A percentile compares a stretch with the other conserved stretches of the same genome.
Evolutionary conservation across 1,284 basidiomycete species (phyloP).

Genomic region (Sporisorium exsertum): DNA sequence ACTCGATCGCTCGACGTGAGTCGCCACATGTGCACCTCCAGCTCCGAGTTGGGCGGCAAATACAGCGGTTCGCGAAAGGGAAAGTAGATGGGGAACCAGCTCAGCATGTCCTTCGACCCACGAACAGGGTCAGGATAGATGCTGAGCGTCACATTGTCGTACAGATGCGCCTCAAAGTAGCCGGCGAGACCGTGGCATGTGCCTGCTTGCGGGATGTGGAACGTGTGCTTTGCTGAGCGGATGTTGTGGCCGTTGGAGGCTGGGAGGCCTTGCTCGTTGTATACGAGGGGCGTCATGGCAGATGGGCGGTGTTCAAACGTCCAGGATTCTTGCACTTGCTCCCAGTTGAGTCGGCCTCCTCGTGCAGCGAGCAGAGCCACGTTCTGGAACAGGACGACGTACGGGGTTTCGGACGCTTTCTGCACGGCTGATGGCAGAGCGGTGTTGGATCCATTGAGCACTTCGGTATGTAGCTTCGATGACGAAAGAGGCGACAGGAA

Average conservation of each 20-base stretch:
- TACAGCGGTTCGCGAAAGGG: conserved; percentile 87
- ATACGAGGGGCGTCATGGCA: conserved; percentile 49
- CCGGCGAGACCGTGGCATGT: conserved; percentile 97
- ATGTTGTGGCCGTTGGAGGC: conserved; percentile 71
- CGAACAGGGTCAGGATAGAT: conserved; percentile 88
- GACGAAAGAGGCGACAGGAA: conserved; percentile 93
- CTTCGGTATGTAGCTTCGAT: conserved; percentile 78
- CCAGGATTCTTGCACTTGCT: conserved; percentile 94
- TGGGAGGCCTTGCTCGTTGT: conserved; percentile 64
- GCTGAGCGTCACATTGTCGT: conserved; percentile 86
- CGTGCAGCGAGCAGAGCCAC: conserved; percentile 73
- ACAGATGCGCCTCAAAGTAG: conserved; percentile 95
- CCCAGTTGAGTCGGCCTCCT: conserved; percentile 74
- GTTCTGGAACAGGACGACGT: conserved; percentile 97
- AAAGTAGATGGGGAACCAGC: conserved; percentile 99
- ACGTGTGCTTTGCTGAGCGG: conserved; percentile 73
- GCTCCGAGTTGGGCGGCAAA: conserved; percentile 88
- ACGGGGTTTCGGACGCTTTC: conserved; percentile 87
- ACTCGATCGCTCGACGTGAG: conserved; percentile 82
- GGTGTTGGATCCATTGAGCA: conserved; percentile 37
- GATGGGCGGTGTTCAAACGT: conserved; percentile 82
- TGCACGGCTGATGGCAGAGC: conserved; percentile 31
- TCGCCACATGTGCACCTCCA: conserved; percentile 94
- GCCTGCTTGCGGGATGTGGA: conserved; percentile 93
- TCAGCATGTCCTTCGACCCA: conserved; percentile 90